Conservation (phyloP, 768 basidiomycete species). For the Leucocoprinus leucothites region DNA sequence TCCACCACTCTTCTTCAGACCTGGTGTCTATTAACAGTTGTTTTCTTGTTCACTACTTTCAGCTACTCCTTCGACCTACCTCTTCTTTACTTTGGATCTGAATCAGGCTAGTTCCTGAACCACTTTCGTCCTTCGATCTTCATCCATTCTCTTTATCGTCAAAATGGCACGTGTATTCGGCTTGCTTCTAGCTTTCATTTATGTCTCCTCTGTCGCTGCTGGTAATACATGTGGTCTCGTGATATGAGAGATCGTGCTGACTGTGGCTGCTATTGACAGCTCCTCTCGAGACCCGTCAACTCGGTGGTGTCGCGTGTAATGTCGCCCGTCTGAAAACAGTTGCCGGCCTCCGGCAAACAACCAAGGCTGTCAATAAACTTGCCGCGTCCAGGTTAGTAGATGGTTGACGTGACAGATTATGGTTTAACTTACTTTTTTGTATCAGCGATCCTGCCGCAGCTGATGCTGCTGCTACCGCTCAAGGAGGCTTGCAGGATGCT, state of each 20-base stretch:
- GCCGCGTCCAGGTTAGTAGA: conserved; percentile 4
- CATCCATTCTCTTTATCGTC: not conserved
- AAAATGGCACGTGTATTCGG: conserved; percentile 8
- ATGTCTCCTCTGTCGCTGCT: not conserved
- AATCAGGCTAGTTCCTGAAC: conserved; percentile 4
- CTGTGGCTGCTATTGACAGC: not conserved
- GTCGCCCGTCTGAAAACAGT: conserved; percentile 23
- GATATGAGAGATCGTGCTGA: not conserved
- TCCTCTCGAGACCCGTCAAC: conserved; percentile 11
- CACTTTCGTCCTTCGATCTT: not conserved
- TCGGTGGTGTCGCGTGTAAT: conserved; percentile 18
- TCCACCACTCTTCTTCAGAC: not conserved
- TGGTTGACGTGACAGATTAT: not conserved
- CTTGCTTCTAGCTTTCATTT: not conserved
- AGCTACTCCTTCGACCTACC: not conserved
- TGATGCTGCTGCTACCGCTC: conserved; percentile 21
- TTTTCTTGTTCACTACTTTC: too few species aligned
- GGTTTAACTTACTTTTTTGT: not conserved
- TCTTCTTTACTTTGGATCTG: not conserved
- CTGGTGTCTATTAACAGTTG: conserved; percentile 7
- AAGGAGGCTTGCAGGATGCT: conserved; percentile 19
- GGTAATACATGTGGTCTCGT: not conserved
- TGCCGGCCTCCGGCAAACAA: conserved; percentile 19
- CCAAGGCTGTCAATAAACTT: conserved; percentile 20
- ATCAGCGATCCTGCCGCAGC: conserved; percentile 21